A percentile compares a stretch with the other conserved stretches of the same genome.
These are phyloP conservation scores for Skeletonema grethae DNA, from an alignment of 108 stramenopile genomes.

Conservation along the genomic window DNA sequence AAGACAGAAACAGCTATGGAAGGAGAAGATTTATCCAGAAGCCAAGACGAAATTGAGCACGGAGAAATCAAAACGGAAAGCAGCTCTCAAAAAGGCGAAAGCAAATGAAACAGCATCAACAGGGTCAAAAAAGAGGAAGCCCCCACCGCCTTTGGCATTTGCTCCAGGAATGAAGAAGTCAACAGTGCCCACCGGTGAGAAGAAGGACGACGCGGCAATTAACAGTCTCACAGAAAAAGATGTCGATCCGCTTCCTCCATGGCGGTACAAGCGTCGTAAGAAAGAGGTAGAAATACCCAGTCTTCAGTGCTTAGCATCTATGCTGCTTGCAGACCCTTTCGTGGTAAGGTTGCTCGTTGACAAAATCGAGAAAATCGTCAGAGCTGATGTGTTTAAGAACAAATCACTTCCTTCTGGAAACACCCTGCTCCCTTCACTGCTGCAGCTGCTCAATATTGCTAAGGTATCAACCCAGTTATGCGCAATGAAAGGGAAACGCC, in stretches of 20 bases:
- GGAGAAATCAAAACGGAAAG: conserved; percentile 66
- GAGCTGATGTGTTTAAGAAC: conserved; percentile 56
- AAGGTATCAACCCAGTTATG: conserved; percentile 78
- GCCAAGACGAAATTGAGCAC: conserved; percentile 56
- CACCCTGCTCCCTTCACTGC: conserved; percentile 65
- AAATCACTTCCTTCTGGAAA: conserved; percentile 61
- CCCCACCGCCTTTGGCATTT: conserved; percentile 48
- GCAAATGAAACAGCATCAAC: conserved; percentile 23
- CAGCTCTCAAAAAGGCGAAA: conserved; percentile 44
- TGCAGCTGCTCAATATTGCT: conserved; percentile 83
- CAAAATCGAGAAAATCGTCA: conserved; percentile 62
- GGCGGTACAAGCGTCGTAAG: conserved; percentile 57
- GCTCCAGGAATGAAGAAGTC: conserved; percentile 25
- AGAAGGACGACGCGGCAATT: conserved; percentile 41
- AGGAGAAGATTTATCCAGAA: conserved; percentile 69
- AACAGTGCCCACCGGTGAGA: conserved; percentile 12
- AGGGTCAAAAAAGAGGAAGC: conserved; percentile 56
- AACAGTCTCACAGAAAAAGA: conserved; percentile 45
- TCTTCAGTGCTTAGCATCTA: conserved; percentile 80
- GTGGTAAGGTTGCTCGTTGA: conserved; percentile 77
- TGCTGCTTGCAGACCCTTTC: conserved; percentile 88
- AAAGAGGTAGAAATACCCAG: conserved; percentile 62
- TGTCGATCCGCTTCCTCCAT: conserved; percentile 51
- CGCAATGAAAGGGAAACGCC: conserved; percentile 66
- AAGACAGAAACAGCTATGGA: conserved; percentile 76